Base-by-base conservation (phyloP, 805 yeast species). In the Zygoascus flipseniorum region DNA sequence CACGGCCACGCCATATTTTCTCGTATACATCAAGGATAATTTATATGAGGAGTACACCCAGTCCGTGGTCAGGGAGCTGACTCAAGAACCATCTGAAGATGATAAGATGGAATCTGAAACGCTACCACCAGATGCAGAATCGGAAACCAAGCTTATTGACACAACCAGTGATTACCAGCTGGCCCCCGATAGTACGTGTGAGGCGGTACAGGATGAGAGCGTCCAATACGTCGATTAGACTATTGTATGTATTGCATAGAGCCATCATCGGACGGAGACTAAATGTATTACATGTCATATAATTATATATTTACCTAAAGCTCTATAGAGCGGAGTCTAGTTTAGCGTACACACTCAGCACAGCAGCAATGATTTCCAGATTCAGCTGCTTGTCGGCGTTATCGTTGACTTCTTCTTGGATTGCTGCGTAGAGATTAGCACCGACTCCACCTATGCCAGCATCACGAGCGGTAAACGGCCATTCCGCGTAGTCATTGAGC, bases 1-100 rank as follows among this genome's bases (percentile, higher is more conserved):
- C 65, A 84, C 89, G 0, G 97, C 97, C 0, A 93, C 98, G 1
- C 98, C 99, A 2, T 92, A 92, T 63, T 92, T 87, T 66, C 73
- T 93, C 49, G 96, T 87, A 0, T 92, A 87, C 65, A 87, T 87
- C 31, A 80, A 80, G 60, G 82, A 85, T 47, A 85, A 80, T 19
- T 62, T 76, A 47, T 76, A 78, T 45, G 69, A 70, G 41, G 74
- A 54, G 32, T 52, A 55, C 48, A 54, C 56, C 6, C 55, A 59
- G 41, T 53, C 56, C 18, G 31, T 58, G 13, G 55, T 58, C 19
- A 54, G 59, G 14, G 56, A 53, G 28, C 56, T 52, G 14, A 39
- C 9, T 26, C 26, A 13, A 20, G 45, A n/a, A 16, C 45, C 26
- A 8, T 14, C n/a, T 37, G 42, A 37, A n/a, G 18, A 37, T 14